These are phyloP conservation scores for Thelephora terrestris DNA, from an alignment of 1,284 basidiomycete genomes.

Conservation along the genomic window DNA sequence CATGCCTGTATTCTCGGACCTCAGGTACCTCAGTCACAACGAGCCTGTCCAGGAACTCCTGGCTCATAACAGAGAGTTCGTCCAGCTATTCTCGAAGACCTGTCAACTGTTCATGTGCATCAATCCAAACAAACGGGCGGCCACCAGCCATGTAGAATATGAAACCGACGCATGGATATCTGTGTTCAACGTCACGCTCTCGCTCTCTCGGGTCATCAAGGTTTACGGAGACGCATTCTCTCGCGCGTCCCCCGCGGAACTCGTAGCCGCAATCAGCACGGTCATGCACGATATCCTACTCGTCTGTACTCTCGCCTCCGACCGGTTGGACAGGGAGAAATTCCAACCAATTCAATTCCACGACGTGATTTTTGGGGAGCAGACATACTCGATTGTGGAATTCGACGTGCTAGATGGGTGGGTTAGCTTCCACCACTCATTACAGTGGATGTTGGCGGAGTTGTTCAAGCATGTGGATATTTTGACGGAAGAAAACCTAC, in stretches of 20 bases:
- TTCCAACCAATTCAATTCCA: slow-evolving; percentile 56
- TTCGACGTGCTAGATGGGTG: slow-evolving; percentile 76
- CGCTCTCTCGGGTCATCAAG: slow-evolving; percentile 79
- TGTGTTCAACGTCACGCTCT: slow-evolving; percentile 87
- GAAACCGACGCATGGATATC: slow-evolving; percentile 92
- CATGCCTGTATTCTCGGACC: slow-evolving; percentile 81
- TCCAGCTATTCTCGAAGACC: slow-evolving; percentile 50
- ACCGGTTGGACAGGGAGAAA: slow-evolving; percentile 55
- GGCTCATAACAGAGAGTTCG: slow-evolving; percentile 49
- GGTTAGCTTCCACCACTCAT: slow-evolving; percentile 91
- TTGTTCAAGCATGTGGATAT: slow-evolving; percentile 74
- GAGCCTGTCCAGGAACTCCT: slow-evolving; percentile 71
- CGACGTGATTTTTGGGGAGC: slow-evolving; percentile 52
- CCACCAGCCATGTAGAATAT: slow-evolving; percentile 80
- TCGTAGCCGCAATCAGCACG: slow-evolving; percentile 59
- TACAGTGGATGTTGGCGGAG: slow-evolving; percentile 90
- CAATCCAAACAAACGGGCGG: slow-evolving; percentile 82
- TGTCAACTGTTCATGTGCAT: slow-evolving; percentile 86
- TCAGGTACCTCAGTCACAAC: slow-evolving; percentile 71
- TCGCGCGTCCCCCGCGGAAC: slow-evolving; percentile 43
- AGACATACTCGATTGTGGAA: slow-evolving; percentile 52
- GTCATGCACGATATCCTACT: slow-evolving; percentile 69
- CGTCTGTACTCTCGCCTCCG: slow-evolving; percentile 55
- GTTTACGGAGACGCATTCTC: slow-evolving; percentile 78
- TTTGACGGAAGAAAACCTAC: slow-evolving; percentile 45